A percentile compares a stretch with the other conserved stretches of the same genome.
These are phyloP conservation scores for Xerocomus nothofagi DNA, from an alignment of 1,284 basidiomycete species.

Conservation along the genomic window DNA sequence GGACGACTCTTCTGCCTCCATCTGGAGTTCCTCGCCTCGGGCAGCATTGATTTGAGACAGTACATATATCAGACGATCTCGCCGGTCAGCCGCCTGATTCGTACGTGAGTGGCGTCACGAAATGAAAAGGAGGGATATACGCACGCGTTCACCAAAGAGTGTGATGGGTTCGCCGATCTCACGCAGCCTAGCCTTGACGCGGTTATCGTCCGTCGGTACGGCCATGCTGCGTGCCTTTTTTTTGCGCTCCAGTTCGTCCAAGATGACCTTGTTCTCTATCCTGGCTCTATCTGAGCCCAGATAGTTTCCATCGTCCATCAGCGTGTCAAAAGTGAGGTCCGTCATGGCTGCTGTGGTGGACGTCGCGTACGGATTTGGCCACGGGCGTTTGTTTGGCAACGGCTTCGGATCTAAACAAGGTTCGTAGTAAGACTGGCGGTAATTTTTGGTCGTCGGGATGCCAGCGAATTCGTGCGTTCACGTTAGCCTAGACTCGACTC, in stretches of 20 bases:
- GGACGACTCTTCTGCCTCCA: slow-evolving; percentile 66
- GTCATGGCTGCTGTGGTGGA: slow-evolving; percentile 44
- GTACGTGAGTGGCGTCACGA: slow-evolving; percentile 25
- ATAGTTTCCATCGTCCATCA: slow-evolving; percentile 75
- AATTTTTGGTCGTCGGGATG: no score
- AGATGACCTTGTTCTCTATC: slow-evolving; percentile 76
- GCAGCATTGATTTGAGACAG: slow-evolving; percentile 87
- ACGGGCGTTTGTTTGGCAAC: slow-evolving; percentile 35
- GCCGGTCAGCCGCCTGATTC: slow-evolving; percentile 74
- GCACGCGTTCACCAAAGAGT: slow-evolving; percentile 92
- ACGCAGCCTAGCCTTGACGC: slow-evolving; percentile 85
- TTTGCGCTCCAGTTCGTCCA: slow-evolving; percentile 93
- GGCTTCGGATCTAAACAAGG: slow-evolving; percentile 36
- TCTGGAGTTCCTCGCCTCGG: slow-evolving; percentile 67
- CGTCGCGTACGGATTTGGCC: slow-evolving; percentile 10
- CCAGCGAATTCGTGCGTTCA: no score
- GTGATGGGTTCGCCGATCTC: slow-evolving; percentile 97
- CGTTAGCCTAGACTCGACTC: slow-evolving; percentile 2
- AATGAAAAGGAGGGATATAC: slow-evolving; percentile 34
- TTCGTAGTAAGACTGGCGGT: no score
- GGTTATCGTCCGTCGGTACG: slow-evolving; percentile 94
- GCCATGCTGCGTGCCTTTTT: slow-evolving; percentile 92
- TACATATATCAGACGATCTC: slow-evolving; percentile 93
- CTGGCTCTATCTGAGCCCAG: slow-evolving; percentile 69
- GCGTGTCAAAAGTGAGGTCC: slow-evolving; percentile 69